Percentiles rank a stretch among this genome's conserved stretches.
Conservation (phyloP, 306 rosid genomes). For the Acacia crassicarpa region DNA sequence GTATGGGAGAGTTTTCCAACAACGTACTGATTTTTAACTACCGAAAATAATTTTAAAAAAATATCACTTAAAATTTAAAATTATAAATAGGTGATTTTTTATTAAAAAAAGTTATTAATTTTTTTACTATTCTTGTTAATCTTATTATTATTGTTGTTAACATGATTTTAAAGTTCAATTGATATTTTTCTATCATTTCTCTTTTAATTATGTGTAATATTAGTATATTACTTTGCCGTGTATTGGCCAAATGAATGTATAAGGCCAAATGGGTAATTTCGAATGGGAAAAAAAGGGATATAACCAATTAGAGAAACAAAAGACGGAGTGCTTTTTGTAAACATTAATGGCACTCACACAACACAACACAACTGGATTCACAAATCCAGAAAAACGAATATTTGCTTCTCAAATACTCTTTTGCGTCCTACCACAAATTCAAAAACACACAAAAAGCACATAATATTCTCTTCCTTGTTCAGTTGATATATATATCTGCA, state of each 20-base stretch:
- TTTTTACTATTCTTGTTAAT: no score
- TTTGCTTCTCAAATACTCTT: conserved; percentile 15
- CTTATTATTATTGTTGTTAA: no score
- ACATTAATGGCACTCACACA: conserved; percentile 20
- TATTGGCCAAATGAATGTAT: not conserved
- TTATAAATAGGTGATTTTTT: no score
- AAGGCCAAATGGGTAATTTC: conserved; percentile 39
- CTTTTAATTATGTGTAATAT: no score
- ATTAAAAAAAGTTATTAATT: no score
- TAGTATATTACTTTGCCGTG: not conserved
- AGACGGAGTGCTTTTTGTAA: conserved; percentile 10
- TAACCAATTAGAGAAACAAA: conserved; percentile 31
- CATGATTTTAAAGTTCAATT: no score
- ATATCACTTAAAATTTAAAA: no score
- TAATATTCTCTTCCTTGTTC: not conserved
- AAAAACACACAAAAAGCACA: not conserved
- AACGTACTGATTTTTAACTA: no score
- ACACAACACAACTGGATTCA: conserved; percentile 37
- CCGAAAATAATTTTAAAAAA: no score
- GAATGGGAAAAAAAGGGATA: not conserved
- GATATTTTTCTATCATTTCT: no score
- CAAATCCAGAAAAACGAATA: not conserved
- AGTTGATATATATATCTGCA: not conserved
- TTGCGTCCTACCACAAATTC: not conserved
- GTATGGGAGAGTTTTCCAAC: not conserved